Conservation (phyloP, 2,329 filamentous ascomycete genomes). For the Spiromastix sp. region DNA sequence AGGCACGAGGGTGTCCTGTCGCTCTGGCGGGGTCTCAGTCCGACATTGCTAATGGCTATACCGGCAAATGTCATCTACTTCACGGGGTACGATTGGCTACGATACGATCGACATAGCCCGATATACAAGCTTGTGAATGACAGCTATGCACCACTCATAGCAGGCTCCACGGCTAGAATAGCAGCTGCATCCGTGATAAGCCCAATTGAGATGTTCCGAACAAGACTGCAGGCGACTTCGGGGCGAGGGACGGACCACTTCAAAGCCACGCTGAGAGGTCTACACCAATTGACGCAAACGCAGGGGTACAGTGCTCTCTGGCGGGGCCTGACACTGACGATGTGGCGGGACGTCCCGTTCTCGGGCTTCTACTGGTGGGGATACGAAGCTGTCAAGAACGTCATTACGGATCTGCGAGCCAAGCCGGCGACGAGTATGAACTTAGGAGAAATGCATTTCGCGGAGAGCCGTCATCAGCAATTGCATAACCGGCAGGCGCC, state of each 20-base stretch:
- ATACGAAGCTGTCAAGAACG: slow-evolving; percentile 72
- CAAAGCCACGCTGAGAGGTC: slow-evolving; percentile 62
- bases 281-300: slow-evolving; percentile 66
- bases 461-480: slow-evolving; percentile 5
- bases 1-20: slow-evolving; percentile 80
- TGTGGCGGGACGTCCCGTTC: slow-evolving; percentile 96
- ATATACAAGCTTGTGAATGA: slow-evolving; percentile 55
- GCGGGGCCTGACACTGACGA: slow-evolving; percentile 78
- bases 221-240: slow-evolving; percentile 73
- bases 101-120: slow-evolving; percentile 62
- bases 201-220: slow-evolving; percentile 89
- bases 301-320: slow-evolving; percentile 77
- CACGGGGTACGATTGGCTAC: slow-evolving; percentile 91
- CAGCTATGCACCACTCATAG: slow-evolving; percentile 66
- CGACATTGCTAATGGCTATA: slow-evolving; percentile 85
- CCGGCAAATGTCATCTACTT: slow-evolving; percentile 98
- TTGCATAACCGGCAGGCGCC: slow-evolving; percentile 32
- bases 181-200: slow-evolving; percentile 74
- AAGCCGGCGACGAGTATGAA: slow-evolving; percentile 23
- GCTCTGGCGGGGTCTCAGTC: slow-evolving; percentile 87
- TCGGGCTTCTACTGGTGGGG: slow-evolving; percentile 98
- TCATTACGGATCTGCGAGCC: slow-evolving; percentile 57
- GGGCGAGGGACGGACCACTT: slow-evolving; percentile 54
- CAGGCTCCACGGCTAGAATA: slow-evolving; percentile 67
- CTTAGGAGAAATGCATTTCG: background rate